A percentile compares a stretch with the other conserved stretches of the same genome.
These are phyloP conservation scores for Penicillium palitans DNA, from an alignment of 2,329 filamentous ascomycete genomes.

Conservation along the genomic window DNA sequence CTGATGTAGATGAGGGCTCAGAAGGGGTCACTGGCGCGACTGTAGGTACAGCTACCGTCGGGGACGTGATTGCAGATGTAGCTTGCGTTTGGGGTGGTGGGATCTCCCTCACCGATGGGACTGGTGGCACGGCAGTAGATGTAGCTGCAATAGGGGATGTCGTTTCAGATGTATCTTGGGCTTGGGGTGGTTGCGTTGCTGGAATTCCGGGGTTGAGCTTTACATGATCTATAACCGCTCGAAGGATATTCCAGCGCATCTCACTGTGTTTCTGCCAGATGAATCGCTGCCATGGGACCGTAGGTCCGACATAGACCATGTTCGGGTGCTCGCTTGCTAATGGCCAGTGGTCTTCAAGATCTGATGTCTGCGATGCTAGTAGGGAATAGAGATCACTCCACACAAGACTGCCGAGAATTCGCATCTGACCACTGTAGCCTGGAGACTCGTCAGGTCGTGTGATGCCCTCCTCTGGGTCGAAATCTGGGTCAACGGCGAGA, in stretches of 20 bases:
- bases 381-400: conserved; percentile 33
- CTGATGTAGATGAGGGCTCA: too few relatives aligned
- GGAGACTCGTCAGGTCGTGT: conserved; percentile 22
- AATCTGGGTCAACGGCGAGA: conserved; percentile 27
- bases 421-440: conserved; percentile 28
- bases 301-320: conserved; percentile 30
- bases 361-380: conserved; percentile 14
- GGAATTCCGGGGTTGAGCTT: conserved; percentile 3
- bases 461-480: conserved; percentile 12
- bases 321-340: conserved; percentile 31
- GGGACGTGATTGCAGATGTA: not conserved
- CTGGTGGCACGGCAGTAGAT: not conserved
- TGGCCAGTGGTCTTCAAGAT: conserved; percentile 29
- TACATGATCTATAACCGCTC: conserved; percentile 7
- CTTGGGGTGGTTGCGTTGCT: not conserved
- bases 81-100: not conserved
- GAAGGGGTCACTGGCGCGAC: not conserved
- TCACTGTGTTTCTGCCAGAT: conserved; percentile 15
- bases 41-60: not conserved
- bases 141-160: not conserved
- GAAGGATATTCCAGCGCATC: conserved; percentile 8
- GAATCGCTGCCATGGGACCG: conserved; percentile 14
- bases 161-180: not conserved
- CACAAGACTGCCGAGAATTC: conserved; percentile 31
- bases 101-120: too few relatives aligned